Evolutionary conservation across 352 stramenopile species (phyloP).

Genomic region (Phytophthora citricola): DNA sequence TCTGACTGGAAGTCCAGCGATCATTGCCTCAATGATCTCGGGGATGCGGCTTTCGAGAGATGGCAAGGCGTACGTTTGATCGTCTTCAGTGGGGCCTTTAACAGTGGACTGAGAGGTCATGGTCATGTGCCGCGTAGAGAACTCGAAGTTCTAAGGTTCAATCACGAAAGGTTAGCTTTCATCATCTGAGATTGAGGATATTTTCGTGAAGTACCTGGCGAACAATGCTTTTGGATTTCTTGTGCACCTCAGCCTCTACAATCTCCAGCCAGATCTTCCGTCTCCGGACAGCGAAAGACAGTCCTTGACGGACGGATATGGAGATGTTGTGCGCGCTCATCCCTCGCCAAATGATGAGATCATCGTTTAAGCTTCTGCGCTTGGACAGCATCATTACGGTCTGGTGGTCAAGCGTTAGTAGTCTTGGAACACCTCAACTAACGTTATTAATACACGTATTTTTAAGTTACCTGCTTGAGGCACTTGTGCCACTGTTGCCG

Average conservation of each 20-base stretch:
- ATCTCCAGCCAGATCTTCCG: constrained; percentile 66
- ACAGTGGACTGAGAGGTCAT: constrained; percentile 20
- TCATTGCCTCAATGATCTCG: constrained; percentile 39
- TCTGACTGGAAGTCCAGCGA: constrained; percentile 39
- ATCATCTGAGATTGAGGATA: not conserved
- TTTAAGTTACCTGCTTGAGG: too few species aligned
- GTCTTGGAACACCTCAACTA: too few species aligned
- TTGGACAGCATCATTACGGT: constrained; percentile 47
- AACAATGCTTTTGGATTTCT: constrained; percentile 55
- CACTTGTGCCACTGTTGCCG: too few species aligned
- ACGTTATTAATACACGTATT: too few species aligned
- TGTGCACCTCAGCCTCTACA: constrained; percentile 51
- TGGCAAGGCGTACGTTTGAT: constrained; percentile 6
- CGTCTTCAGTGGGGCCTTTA: constrained; percentile 7
- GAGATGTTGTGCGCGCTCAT: constrained; percentile 66
- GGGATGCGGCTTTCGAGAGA: constrained; percentile 30
- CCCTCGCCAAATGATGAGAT: constrained; percentile 61
- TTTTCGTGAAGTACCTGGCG: constrained; percentile 32
- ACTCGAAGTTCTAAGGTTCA: constrained; percentile 42
- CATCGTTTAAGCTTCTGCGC: constrained; percentile 59
- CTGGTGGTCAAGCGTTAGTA: too few species aligned
- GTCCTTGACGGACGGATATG: constrained; percentile 34
- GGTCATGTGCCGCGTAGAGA: constrained; percentile 33
- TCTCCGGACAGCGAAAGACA: constrained; percentile 45
- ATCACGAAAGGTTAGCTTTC: not conserved